These are phyloP conservation scores for Pistacia integerrima DNA, from an alignment of 345 rosid species.

Conservation along the genomic window DNA sequence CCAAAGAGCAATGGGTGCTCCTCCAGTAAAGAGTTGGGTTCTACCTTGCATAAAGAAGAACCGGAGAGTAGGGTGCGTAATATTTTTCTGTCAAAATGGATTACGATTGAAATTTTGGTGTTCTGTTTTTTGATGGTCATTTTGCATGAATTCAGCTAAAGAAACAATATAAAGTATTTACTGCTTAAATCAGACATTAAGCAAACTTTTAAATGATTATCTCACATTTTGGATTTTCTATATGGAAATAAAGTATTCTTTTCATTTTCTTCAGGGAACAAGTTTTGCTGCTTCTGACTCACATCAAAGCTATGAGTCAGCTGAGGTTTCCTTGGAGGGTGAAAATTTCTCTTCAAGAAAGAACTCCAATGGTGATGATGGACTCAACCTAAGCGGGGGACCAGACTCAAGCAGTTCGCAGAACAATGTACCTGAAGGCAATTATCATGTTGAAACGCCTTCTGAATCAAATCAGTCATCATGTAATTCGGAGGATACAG, in stretches of 20 bases:
- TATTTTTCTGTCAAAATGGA: not conserved
- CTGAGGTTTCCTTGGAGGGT: conserved; percentile 25
- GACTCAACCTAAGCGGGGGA: conserved; percentile 10
- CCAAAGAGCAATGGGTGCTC: conserved; percentile 22
- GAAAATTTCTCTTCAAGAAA: conserved; percentile 17
- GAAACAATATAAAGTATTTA: not conserved
- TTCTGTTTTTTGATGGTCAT: not conserved
- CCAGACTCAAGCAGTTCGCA: conserved; percentile 27
- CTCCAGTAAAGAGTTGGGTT: conserved; percentile 30
- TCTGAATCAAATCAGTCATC: conserved; percentile 36
- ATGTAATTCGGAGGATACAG: conserved; percentile 23
- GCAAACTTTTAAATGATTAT: not conserved
- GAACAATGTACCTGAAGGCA: conserved; percentile 21
- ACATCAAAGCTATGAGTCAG: conserved; percentile 38
- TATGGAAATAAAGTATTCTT: not conserved
- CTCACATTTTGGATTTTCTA: not conserved
- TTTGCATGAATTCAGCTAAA: no score
- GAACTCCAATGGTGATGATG: conserved; percentile 18
- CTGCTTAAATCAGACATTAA: not conserved
- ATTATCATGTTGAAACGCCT: conserved; percentile 17
- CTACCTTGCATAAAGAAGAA: conserved; percentile 27
- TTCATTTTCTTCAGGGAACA: conserved; percentile 29
- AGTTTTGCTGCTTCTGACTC: conserved; percentile 37
- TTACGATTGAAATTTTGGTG: no score
- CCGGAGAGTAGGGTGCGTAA: conserved; percentile 30